Percentiles rank a stretch among this genome's conserved stretches.
phyloP scores from a whole-genome alignment of 208 protist genomes.

The Trypanosoma mega region DNA sequence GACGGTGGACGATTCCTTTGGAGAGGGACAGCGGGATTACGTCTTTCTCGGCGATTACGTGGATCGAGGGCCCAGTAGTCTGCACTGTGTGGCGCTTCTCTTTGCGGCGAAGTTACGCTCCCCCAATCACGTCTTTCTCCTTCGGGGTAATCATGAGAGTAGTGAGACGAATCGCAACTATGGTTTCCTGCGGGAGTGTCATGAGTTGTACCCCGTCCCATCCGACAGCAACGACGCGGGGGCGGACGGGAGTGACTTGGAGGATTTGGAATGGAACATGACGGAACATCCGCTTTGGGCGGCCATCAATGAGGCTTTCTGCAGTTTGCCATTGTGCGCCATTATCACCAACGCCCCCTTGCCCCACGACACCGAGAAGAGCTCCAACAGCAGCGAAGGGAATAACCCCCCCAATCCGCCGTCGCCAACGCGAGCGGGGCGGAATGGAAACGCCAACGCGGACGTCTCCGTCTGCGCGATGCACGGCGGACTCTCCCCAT shows the following conservation, averaged over 20 bases:
- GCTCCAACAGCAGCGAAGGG: background rate
- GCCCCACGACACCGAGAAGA: background rate
- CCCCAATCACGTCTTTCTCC: slow-evolving; percentile 97
- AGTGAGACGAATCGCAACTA: slow-evolving; percentile 98
- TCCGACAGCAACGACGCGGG: background rate
- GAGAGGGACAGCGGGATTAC: slow-evolving; percentile 77
- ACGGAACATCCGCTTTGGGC: slow-evolving; percentile 76
- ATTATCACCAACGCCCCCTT: slow-evolving; percentile 83
- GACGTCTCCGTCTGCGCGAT: slow-evolving; percentile 96
- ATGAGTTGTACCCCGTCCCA: slow-evolving; percentile 75
- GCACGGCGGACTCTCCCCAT: slow-evolving; percentile 98
- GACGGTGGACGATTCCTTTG: too few species aligned
- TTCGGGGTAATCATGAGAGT: slow-evolving; percentile 99
- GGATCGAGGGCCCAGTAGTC: slow-evolving; percentile 96
- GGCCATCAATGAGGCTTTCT: slow-evolving; percentile 67
- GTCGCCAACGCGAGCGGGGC: too few species aligned
- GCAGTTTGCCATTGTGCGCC: slow-evolving; percentile 92
- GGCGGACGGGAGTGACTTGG: slow-evolving; percentile 7
- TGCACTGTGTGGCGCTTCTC: slow-evolving; percentile 94
- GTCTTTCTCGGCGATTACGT: slow-evolving; percentile 99
- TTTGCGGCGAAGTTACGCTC: slow-evolving; percentile 97
- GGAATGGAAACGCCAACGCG: slow-evolving; percentile 48
- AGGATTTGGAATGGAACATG: slow-evolving; percentile 60
- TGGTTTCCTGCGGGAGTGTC: slow-evolving; percentile 99
- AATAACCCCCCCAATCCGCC: too few species aligned